phyloP scores from a whole-genome alignment of 2,329 filamentous ascomycete species.

The Claviceps lovelessii region DNA sequence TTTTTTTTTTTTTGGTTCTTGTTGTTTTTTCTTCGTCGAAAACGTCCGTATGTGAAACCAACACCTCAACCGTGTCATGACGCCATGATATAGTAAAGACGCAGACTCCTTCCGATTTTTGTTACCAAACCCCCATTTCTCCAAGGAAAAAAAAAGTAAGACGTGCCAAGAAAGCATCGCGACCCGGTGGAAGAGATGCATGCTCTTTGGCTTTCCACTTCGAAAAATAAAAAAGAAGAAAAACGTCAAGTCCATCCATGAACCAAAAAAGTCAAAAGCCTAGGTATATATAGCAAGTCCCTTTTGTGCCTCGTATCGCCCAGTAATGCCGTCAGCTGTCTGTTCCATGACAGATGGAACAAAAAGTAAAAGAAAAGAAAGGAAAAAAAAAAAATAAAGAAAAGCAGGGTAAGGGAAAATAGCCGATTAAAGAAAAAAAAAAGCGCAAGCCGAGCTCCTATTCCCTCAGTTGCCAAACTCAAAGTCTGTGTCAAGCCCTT shows the following conservation, averaged over 20 bases:
- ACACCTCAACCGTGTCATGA: constrained; percentile 8
- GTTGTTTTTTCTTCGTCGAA: background rate
- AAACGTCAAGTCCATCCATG: constrained; percentile 4
- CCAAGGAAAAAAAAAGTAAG: background rate
- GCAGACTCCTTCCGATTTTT: constrained; percentile 1
- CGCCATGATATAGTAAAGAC: constrained; percentile 8
- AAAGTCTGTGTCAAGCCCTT: background rate
- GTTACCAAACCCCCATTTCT: background rate
- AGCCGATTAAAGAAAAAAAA: constrained; percentile 4
- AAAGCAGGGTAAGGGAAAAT: too few relatives aligned
- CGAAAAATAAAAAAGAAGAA: background rate
- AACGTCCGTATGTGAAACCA: constrained; percentile 3
- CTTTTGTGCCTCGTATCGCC: constrained; percentile 9
- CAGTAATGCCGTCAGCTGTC: constrained; percentile 9
- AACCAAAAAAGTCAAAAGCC: constrained; percentile 8
- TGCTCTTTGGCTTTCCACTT: constrained; percentile 6
- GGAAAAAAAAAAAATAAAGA: too few relatives aligned
- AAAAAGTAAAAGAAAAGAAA: constrained; percentile 5
- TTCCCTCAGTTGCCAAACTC: constrained; percentile 13
- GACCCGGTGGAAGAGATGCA: constrained; percentile 8
- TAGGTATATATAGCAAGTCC: constrained; percentile 11
- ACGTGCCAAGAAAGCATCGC: constrained; percentile 6
- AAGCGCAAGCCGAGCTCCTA: background rate
- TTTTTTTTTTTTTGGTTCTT: background rate
- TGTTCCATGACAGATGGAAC: constrained; percentile 2